Percentiles rank a stretch among this genome's conserved stretches.
These are phyloP conservation scores for Acanthamoeba divionensis DNA, from an alignment of 208 protist genomes.

Conservation along the genomic window DNA sequence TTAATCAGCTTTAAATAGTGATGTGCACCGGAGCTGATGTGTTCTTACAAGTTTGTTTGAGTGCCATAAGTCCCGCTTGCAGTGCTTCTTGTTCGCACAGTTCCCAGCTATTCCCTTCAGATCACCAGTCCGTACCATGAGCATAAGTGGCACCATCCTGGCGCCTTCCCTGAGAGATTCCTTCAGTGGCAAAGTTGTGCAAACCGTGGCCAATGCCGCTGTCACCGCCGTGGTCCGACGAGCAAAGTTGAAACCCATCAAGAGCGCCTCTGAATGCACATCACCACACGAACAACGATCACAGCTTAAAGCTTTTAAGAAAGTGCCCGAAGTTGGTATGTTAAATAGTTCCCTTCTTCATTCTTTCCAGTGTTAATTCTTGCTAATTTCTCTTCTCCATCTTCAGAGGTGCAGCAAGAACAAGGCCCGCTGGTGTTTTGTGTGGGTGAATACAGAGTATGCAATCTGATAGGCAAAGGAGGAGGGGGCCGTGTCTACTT, in stretches of 20 bases:
- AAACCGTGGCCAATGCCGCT: background rate
- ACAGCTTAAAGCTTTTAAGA: constrained; percentile 6
- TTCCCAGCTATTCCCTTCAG: no score
- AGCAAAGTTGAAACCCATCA: background rate
- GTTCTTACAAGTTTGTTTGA: no score
- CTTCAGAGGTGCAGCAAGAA: background rate
- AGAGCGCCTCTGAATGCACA: constrained; percentile 20
- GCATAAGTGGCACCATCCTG: no score
- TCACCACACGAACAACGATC: background rate
- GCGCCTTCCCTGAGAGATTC: no score
- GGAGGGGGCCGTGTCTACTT: background rate
- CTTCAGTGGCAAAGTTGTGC: no score
- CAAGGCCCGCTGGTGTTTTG: background rate
- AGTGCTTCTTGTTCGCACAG: no score
- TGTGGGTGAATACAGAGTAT: constrained; percentile 3
- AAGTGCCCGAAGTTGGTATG: background rate
- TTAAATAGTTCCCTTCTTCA: background rate
- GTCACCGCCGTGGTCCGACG: background rate
- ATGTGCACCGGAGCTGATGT: no score
- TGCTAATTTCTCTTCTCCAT: background rate
- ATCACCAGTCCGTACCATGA: no score
- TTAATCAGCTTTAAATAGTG: no score
- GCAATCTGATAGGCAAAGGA: background rate
- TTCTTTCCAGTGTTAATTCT: background rate
- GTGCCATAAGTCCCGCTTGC: no score